Percentiles rank a stretch among this genome's conserved stretches.
These are phyloP conservation scores for Imleria badia DNA, from an alignment of 768 basidiomycete species.

Conservation along the genomic window DNA sequence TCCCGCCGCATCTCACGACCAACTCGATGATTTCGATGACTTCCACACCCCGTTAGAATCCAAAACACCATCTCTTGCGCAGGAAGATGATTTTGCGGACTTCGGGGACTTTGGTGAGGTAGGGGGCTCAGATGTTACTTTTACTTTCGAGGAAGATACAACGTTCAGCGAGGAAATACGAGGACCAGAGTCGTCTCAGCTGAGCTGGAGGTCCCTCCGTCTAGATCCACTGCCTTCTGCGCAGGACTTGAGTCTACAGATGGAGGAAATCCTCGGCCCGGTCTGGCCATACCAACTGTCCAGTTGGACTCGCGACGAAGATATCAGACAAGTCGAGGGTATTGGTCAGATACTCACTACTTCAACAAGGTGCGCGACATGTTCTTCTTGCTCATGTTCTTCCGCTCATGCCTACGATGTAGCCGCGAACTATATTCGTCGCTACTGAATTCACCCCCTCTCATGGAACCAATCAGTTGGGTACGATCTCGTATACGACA, in stretches of 20 bases:
- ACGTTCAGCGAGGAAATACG: conserved; percentile 12
- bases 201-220: conserved; percentile 59
- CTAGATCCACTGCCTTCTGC: conserved; percentile 65
- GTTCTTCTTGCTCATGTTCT: conserved; percentile 21
- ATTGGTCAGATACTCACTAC: conserved; percentile 75
- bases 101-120: conserved; percentile 86
- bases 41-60: conserved; percentile 51
- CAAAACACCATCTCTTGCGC: conserved; percentile 37
- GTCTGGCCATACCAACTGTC: conserved; percentile 60
- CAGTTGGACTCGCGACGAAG: conserved; percentile 61
- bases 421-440: conserved; percentile 81
- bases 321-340: conserved; percentile 78
- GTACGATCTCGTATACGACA: conserved; percentile 87
- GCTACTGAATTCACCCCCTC: conserved; percentile 68
- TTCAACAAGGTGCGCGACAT: conserved; percentile 59
- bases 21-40: conserved; percentile 53
- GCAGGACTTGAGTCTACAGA: conserved; percentile 55
- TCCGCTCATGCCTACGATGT: conserved; percentile 14
- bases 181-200: conserved; percentile 41
- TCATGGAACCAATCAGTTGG: conserved; percentile 89
- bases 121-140: conserved; percentile 38
- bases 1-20: conserved; percentile 32
- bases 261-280: conserved; percentile 64
- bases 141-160: conserved; percentile 37
- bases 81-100: conserved; percentile 81